Evolutionary conservation across 2,329 filamentous ascomycete species (phyloP), one percentile per base, ranked within the genome.

Genomic region (Ambrosiella xylebori): DNA sequence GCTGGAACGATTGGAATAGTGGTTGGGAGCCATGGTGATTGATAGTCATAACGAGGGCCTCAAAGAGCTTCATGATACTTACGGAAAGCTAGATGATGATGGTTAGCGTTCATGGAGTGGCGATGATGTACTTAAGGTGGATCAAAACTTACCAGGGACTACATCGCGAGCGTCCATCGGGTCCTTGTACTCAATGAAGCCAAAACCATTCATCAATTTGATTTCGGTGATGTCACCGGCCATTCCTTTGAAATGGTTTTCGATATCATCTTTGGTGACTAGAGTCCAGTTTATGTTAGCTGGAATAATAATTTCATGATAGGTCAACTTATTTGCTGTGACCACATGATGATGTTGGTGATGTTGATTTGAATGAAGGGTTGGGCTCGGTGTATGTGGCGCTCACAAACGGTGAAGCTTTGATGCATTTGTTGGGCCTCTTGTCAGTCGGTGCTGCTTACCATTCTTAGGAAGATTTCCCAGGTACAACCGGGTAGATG

Each of bases 171-270:
- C 93, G 75, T 98, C 93, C 86, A 96, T 88, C 60, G 89, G 83
- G 75, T 97, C 93, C 73, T 96, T 94, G 74, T 97, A 98, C 73
- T 98, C 93, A 70, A 98, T 95, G 77, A 98, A 98, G 70, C 93
- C 93, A 70, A 98, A 98, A 68, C 93, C 93, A 70, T 95, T 97
- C 93, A 98, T 98, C 63, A 98, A 82, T 78, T 98, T 98, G 76
- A 98, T 91, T 76, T 98, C 93, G 65, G 86, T 93, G 70, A 98
- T 97, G 71, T 95, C 89, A 71, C 93, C 93, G 65, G 89, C 91
- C 69, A 91, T 93, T 82, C 96, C 89, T 71, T 85, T 85, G 75
- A 98, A 98, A 73, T 97, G 91, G 67, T 84, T 82, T 75, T 97
- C 90, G 71, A 98, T 86, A 71, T 98, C 91, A 73, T 87, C 83